These are phyloP conservation scores for Radiomyces spectabilis DNA, from an alignment of 192 early-diverging fungal species.

Conservation along the genomic window DNA sequence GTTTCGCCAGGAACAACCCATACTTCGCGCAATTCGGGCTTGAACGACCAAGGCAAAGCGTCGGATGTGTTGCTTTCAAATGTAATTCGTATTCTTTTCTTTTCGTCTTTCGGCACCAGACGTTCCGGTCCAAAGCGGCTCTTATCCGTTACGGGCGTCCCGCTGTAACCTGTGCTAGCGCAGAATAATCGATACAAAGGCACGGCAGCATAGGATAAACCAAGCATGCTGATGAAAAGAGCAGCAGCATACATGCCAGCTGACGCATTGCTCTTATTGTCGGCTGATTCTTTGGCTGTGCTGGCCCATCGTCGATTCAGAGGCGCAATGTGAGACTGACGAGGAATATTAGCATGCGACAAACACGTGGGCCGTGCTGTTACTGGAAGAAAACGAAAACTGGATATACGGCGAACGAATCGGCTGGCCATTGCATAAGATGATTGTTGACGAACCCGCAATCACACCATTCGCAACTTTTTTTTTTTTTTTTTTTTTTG, in stretches of 20 bases:
- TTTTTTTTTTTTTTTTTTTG: too few species aligned
- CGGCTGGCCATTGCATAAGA: too few species aligned
- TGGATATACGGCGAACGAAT: too few species aligned
- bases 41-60: conserved; percentile 82
- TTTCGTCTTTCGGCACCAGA: conserved; percentile 56
- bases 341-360: too few species aligned
- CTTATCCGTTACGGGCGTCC: conserved; percentile 76
- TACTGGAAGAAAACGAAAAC: too few species aligned
- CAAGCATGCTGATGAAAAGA: conserved; percentile 77
- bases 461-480: too few species aligned
- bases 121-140: conserved; percentile 56
- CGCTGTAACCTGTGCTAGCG: conserved; percentile 85
- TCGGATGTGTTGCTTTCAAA: conserved; percentile 73
- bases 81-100: conserved; percentile 58
- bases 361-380: too few species aligned
- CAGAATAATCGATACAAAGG: conserved; percentile 95
- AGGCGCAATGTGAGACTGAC: too few species aligned
- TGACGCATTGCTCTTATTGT: conserved; percentile 16
- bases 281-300: not conserved
- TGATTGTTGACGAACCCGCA: too few species aligned
- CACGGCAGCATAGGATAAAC: conserved; percentile 87
- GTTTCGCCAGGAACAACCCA: conserved; percentile 94
- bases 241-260: conserved; percentile 68
- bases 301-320: not conserved
- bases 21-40: conserved; percentile 81